Base-by-base conservation (phyloP, 2,329 filamentous ascomycete genomes). In the Rutstroemia sydowiana region DNA sequence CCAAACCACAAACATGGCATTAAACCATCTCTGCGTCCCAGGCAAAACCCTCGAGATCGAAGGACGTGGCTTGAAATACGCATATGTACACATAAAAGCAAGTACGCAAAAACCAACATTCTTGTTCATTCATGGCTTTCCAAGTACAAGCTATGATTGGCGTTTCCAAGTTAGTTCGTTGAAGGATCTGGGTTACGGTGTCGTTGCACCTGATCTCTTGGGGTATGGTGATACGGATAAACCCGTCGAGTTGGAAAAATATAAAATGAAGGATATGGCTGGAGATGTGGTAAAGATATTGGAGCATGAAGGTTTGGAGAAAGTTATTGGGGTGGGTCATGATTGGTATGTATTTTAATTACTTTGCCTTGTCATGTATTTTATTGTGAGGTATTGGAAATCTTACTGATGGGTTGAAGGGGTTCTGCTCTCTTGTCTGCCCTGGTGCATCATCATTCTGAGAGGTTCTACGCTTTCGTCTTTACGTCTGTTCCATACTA, bases 81-180 rank as follows among this genome's bases (percentile, higher is more conserved):
- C 48, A 34, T 55, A 53, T 20, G 51, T 57, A 40, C 52, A 55
- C 39, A 51, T 55, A 43, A n/a, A 28, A 37, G 46, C 53, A 18
- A 28, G 14, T 14, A 28, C 23, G 5, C 43, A 45, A 23, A 53
- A 45, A 13, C 46, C 37, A 18, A 39, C 47, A 37, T 55, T 53
- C 37, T 49, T 57, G 42, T 46, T 57, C 8, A 49, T 55, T 21
- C 50, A 57, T 11, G 50, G 55, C 20, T 57, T 55, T 48, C 53
- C 55, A 28, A 53, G 49, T 40, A 45, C 55, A 26, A 53, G 46
- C 16, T 41, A 48, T 37, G 50, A 57, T 26, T 57, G 53, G 50
- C 49, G 44, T 43, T 36, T 52, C 48, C 50, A 57, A 40, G 53
- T 57, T 32, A 30, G 31, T 30, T 52, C 36, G 21, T 53, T 55